phyloP scores from a whole-genome alignment of 2,329 filamentous ascomycete species.

The Colletotrichum abscissum region DNA sequence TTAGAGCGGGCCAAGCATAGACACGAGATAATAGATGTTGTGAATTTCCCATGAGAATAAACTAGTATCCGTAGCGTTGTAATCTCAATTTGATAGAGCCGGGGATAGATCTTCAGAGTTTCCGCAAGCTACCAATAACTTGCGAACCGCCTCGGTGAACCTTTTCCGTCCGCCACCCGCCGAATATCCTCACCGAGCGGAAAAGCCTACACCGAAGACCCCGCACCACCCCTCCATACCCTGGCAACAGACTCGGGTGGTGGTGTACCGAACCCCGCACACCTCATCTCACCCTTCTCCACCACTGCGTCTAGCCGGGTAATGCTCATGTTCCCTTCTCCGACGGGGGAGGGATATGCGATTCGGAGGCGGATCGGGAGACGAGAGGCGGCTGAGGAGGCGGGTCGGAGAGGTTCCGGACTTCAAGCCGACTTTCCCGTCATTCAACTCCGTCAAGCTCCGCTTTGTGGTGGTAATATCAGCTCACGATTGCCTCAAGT shows the following conservation, averaged over 20 bases:
- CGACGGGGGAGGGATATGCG: slow-evolving; percentile 7
- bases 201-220: slow-evolving; percentile 10
- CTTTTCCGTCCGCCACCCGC: not conserved
- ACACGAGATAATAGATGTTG: not conserved
- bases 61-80: not conserved
- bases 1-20: slow-evolving; percentile 37
- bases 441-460: slow-evolving; percentile 20
- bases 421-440: slow-evolving; percentile 18
- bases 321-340: not conserved
- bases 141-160: not conserved
- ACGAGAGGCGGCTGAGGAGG: not conserved
- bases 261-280: slow-evolving; percentile 27
- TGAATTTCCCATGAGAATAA: not conserved
- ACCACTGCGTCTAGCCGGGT: slow-evolving; percentile 8
- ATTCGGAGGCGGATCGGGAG: slow-evolving; percentile 20
- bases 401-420: slow-evolving; percentile 29
- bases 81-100: not conserved
- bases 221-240: not conserved
- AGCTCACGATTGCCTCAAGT: slow-evolving; percentile 28
- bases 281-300: not conserved
- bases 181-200: slow-evolving; percentile 22
- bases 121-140: not conserved
- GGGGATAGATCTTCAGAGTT: not conserved
- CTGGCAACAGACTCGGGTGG: slow-evolving; percentile 10
- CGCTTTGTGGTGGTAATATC: slow-evolving; percentile 13